Evolutionary conservation across 2,329 filamentous ascomycete species (phyloP).

Genomic region (Diplodia seriata): DNA sequence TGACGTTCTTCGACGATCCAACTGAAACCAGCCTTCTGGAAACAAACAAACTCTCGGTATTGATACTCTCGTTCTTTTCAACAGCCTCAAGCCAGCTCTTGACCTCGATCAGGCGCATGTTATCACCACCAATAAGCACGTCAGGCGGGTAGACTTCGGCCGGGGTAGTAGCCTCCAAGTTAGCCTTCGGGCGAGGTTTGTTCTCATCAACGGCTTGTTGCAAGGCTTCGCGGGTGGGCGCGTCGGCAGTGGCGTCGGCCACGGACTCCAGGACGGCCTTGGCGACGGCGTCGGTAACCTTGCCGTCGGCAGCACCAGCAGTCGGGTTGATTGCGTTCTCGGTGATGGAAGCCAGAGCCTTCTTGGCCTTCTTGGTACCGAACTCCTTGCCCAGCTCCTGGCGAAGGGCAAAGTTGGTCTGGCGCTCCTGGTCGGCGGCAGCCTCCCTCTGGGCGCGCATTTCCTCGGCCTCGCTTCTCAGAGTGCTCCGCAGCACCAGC

Average conservation of each 20-base stretch:
- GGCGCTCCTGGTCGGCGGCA: conserved; percentile 39
- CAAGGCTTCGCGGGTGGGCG: conserved; percentile 71
- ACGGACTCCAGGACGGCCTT: conserved; percentile 67
- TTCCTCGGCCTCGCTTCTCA: conserved; percentile 54
- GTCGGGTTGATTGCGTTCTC: conserved; percentile 70
- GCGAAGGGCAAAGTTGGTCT: conserved; percentile 35
- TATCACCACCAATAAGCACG: conserved; percentile 70
- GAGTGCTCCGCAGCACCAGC: conserved; percentile 60
- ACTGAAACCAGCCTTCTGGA: conserved; percentile 66
- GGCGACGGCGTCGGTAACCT: conserved; percentile 41
- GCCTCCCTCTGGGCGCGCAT: conserved; percentile 44
- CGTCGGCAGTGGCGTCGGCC: conserved; percentile 65
- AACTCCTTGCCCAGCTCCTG: conserved; percentile 74
- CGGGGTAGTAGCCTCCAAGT: conserved; percentile 69
- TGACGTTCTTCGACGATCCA: conserved; percentile 60
- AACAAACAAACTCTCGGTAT: conserved; percentile 68
- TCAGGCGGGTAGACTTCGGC: conserved; percentile 76
- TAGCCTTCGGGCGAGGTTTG: conserved; percentile 76
- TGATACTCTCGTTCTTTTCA: conserved; percentile 64
- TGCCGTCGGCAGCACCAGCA: conserved; percentile 37
- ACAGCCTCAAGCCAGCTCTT: conserved; percentile 76
- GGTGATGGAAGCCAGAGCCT: conserved; percentile 71
- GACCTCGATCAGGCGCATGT: conserved; percentile 71
- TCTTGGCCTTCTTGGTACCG: conserved; percentile 85
- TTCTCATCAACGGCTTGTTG: conserved; percentile 69